Percentiles rank a stretch among this genome's conserved stretches.
Conservation (phyloP, 805 yeast species). For the Suhomyces kilbournensis region DNA sequence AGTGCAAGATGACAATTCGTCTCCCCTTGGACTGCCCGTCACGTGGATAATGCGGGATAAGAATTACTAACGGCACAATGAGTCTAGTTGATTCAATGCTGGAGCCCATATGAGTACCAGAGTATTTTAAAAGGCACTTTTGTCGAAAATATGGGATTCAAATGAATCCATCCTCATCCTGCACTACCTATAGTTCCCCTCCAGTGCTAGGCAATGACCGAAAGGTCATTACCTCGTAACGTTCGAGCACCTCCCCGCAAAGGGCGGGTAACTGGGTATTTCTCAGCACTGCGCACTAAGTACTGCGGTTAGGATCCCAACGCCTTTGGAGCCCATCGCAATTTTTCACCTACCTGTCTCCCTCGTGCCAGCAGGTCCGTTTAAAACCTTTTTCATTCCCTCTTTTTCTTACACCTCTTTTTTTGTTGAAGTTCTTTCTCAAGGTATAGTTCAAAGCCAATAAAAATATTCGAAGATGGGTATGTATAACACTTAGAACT, state of each 20-base stretch:
- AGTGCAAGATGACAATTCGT: background rate
- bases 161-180: background rate
- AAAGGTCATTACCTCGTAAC: background rate
- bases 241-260: background rate
- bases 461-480: conserved; percentile 32
- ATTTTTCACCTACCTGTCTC: conserved; percentile 6
- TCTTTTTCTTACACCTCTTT: conserved; percentile 17
- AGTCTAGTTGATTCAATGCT: too few relatives aligned
- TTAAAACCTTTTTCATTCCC: conserved; percentile 14
- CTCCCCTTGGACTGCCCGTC: background rate
- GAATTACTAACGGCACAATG: background rate
- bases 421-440: conserved; percentile 12
- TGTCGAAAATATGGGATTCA: background rate
- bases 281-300: conserved; percentile 2
- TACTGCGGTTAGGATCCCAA: conserved; percentile 2
- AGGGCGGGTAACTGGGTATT: conserved; percentile 10
- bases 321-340: conserved; percentile 2
- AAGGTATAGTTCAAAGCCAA: conserved; percentile 18
- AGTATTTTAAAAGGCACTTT: background rate
- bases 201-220: background rate
- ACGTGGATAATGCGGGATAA: background rate
- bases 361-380: conserved; percentile 15
- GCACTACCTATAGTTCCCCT: background rate
- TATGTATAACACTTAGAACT: conserved; percentile 18
- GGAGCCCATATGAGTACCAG: too few relatives aligned